Base-by-base conservation (phyloP, 176 grass and related monocot genomes). In the Tuctoria greenei region DNA sequence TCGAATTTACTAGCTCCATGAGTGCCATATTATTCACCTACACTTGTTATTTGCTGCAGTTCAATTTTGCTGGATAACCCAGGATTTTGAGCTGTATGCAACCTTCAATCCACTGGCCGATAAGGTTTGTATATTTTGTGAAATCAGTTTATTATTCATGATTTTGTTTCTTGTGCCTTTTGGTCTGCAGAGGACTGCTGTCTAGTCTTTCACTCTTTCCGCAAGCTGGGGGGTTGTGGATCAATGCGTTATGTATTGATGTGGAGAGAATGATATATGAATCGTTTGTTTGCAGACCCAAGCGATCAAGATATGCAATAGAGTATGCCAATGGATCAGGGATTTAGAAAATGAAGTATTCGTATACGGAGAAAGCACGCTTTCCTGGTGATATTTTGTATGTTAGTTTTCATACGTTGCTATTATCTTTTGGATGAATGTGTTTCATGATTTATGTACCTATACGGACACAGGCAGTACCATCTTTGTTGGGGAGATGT, bases 51-150 rank as follows among this genome's bases (percentile, higher is more conserved):
- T 7, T 43, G 14, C 54, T 70, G 78, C 82, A 99, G 95, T 95
- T 87, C 28, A 95, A 6, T 77, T 99, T 61, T 95, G 91, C 74
- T 99, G 95, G 95, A 95, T 99, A 78, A 99, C 95, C 50, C 95
- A 95, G 83, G 91, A 99, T 81, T 99, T 99, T 85, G 95, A 99
- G 66, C 82, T 99, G 17, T 99, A 99, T 78, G 91, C 95, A 8
- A 70, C 95, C 21, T 99, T 99, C 82, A 86, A 86, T 83, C 91
- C 95, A 68, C 71, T 99, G 47, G 85, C 91, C 18, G 92, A 99
- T 55, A 99, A 95, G 95, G 95, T 99, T 75, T 9, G 75, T 37
- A 63, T 61, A 45, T 73, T 49, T 24, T 40, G 64, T 77, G 20
- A 40, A 80, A 37, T 45, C 24, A 52, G 2, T 82, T 52, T 60